Percentiles rank a stretch among this genome's conserved stretches.
Conservation (phyloP, 169 alveolate genomes). For the Babesia bigemina region DNA sequence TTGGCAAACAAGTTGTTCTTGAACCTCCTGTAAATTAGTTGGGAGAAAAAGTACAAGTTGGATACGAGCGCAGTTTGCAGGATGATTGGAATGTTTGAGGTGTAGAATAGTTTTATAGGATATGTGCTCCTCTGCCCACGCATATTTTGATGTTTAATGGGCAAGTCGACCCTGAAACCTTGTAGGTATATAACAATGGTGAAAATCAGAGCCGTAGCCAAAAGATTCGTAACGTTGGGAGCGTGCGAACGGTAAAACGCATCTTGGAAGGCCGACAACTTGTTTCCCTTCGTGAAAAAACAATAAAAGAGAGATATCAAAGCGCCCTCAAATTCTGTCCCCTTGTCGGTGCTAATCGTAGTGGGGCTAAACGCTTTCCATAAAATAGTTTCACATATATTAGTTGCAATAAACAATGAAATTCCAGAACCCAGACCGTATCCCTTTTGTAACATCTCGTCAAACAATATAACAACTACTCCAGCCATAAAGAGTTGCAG, state of each 20-base stretch:
- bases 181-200: conserved; percentile 98
- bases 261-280: conserved; percentile 78
- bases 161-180: conserved; percentile 97
- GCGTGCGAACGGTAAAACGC: conserved; percentile 98
- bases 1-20: conserved; percentile 92
- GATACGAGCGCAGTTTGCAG: conserved; percentile 98
- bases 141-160: conserved; percentile 93
- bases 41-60: conserved; percentile 98
- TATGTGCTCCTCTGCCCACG: conserved; percentile 97
- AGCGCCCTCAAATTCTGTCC: conserved; percentile 99
- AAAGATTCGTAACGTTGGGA: conserved; percentile 96
- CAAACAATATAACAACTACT: conserved; percentile 97
- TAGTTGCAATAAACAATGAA: conserved; percentile 99
- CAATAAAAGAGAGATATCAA: conserved; percentile 97
- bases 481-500: conserved; percentile 98
- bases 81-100: conserved; percentile 99
- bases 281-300: conserved; percentile 90
- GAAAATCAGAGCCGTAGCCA: conserved; percentile 96
- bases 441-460: conserved; percentile 98
- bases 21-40: conserved; percentile 96
- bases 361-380: conserved; percentile 99
- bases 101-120: conserved; percentile 99
- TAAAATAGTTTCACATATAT: conserved; percentile 97
- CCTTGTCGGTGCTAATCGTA: conserved; percentile 96
- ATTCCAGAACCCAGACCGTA: conserved; percentile 99